These are phyloP conservation scores for Lepidium campestre DNA, from an alignment of 441 rosid species.

Conservation along the genomic window DNA sequence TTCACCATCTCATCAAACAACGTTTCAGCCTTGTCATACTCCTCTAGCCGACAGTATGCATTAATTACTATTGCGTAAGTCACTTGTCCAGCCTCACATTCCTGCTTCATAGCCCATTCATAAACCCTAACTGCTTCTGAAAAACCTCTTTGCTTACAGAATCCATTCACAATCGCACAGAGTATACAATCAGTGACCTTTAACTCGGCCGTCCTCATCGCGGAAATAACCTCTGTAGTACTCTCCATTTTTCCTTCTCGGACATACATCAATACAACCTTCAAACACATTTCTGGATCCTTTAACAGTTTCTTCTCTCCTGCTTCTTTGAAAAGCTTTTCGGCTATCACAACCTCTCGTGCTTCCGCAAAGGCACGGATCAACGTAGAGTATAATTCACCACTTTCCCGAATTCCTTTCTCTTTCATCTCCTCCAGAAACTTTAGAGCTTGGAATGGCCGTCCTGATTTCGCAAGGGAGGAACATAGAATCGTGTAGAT, in stretches of 20 bases:
- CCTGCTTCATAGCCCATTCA: conserved; percentile 40
- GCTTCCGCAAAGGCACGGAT: conserved; percentile 49
- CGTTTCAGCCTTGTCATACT: conserved; percentile 51
- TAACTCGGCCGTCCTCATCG: conserved; percentile 40
- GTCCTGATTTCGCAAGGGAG: conserved; percentile 56
- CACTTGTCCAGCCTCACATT: conserved; percentile 80
- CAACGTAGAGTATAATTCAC: conserved; percentile 49
- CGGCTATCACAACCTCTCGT: conserved; percentile 33
- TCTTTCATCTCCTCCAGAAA: conserved; percentile 49
- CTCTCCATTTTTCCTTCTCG: conserved; percentile 53
- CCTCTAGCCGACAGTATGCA: conserved; percentile 49
- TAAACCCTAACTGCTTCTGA: conserved; percentile 45
- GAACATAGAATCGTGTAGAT: conserved; percentile 42
- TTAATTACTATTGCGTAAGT: conserved; percentile 70
- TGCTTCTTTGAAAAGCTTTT: conserved; percentile 66
- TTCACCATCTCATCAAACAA: conserved; percentile 60
- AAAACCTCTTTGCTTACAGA: conserved; percentile 54
- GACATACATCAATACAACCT: conserved; percentile 61
- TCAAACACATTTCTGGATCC: conserved; percentile 70
- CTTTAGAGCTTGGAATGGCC: conserved; percentile 56
- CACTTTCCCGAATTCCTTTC: conserved; percentile 38
- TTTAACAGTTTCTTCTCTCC: conserved; percentile 38
- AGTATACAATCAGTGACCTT: conserved; percentile 69
- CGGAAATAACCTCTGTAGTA: conserved; percentile 48
- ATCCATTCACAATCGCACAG: conserved; percentile 68